These are phyloP conservation scores for Apium graveolens DNA, from an alignment of 129 eudicot genomes.

Conservation along the genomic window DNA sequence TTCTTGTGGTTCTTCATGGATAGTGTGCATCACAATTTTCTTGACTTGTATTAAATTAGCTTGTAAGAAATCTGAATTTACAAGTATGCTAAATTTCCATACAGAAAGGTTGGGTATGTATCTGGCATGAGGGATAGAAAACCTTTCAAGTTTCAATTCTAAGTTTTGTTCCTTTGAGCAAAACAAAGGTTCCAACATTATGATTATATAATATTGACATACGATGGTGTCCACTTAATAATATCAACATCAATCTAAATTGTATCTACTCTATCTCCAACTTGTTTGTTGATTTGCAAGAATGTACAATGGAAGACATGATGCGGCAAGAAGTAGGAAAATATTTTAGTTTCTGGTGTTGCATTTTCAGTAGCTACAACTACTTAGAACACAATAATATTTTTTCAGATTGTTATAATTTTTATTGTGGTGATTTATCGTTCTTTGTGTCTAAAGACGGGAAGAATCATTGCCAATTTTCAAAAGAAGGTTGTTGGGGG, in stretches of 20 bases:
- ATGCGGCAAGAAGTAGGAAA: neutral
- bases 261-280: neutral
- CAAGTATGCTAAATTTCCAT: neutral
- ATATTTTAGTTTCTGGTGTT: neutral
- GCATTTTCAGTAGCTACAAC: neutral
- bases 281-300: neutral
- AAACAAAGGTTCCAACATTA: neutral
- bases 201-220: neutral
- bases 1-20: no score
- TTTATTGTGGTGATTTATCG: neutral
- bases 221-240: neutral
- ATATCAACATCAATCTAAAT: neutral
- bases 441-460: slow-evolving; percentile 43
- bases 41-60: neutral
- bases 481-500: slow-evolving; percentile 92
- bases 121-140: neutral
- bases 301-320: neutral
- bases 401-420: neutral
- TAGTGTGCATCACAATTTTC: neutral
- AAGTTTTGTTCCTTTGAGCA: neutral
- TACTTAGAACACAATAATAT: neutral
- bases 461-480: slow-evolving; percentile 91
- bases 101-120: neutral
- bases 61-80: neutral
- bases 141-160: neutral